Conservation (phyloP, 208 protist genomes). For the Leptomonas pyrrhocoris region DNA sequence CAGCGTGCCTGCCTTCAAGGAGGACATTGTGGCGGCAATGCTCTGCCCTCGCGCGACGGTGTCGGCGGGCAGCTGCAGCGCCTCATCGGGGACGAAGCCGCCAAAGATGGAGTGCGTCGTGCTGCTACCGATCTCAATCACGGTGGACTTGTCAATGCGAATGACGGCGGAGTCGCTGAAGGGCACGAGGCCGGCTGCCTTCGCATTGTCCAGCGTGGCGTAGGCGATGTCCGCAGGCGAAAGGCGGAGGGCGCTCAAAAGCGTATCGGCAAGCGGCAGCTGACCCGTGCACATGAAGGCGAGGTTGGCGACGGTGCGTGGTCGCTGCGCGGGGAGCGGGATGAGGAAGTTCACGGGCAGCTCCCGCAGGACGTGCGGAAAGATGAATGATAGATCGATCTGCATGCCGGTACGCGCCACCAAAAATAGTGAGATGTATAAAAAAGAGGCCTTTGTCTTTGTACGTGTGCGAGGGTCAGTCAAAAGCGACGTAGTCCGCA, state of each 20-base stretch:
- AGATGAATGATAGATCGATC: conserved; percentile 60
- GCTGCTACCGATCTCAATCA: conserved; percentile 84
- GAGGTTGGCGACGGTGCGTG: conserved; percentile 64
- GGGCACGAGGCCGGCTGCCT: conserved; percentile 42
- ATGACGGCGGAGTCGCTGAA: conserved; percentile 67
- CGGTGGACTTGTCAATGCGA: conserved; percentile 59
- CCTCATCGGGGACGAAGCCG: conserved; percentile 69
- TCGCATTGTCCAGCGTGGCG: conserved; percentile 26
- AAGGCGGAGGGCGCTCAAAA: conserved; percentile 36
- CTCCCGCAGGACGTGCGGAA: conserved; percentile 48
- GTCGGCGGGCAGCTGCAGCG: conserved; percentile 25
- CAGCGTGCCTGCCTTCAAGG: conserved; percentile 64
- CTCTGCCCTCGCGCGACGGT: conserved; percentile 14
- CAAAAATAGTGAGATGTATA: neutral
- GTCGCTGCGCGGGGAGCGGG: conserved; percentile 56
- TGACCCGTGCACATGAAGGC: conserved; percentile 68
- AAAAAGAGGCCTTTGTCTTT: neutral
- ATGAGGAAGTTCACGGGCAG: conserved; percentile 49
- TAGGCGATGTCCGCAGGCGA: conserved; percentile 22
- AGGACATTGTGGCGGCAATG: conserved; percentile 42
- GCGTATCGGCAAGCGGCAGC: conserved; percentile 43
- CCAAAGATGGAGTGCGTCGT: conserved; percentile 85
- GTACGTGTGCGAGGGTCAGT: no score
- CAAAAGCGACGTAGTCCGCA: no score
- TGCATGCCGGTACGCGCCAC: conserved; percentile 41